A percentile compares a stretch with the other conserved stretches of the same genome.
phyloP scores from a whole-genome alignment of 768 basidiomycete species.

The Mycena filopes region DNA sequence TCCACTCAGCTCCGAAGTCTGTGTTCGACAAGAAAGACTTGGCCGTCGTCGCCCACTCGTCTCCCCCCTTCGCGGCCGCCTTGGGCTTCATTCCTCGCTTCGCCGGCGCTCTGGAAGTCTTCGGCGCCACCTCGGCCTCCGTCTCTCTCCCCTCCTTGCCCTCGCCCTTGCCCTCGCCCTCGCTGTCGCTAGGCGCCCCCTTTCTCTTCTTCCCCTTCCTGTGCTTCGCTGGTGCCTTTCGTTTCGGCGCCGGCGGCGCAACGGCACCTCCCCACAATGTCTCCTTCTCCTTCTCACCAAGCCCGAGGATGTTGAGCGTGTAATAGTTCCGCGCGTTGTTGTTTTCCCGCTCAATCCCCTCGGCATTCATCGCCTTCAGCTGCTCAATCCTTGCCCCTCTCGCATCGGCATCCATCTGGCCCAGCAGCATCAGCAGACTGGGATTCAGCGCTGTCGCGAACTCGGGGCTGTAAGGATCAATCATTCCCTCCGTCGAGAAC shows the following conservation, averaged over 20 bases:
- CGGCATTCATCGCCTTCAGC: background rate
- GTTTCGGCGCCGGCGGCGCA: background rate
- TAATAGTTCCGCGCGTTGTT: background rate
- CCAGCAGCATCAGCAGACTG: background rate
- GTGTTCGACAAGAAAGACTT: no score
- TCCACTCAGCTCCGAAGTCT: no score
- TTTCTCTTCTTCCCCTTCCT: background rate
- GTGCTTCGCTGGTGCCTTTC: background rate
- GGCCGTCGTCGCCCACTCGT: no score
- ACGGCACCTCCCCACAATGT: conserved; percentile 8
- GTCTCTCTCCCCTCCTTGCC: background rate
- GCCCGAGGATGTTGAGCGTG: conserved; percentile 1
- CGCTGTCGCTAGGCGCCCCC: background rate
- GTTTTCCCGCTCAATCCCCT: background rate
- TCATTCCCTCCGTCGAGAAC: no score
- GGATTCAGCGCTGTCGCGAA: background rate
- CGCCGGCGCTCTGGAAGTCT: background rate
- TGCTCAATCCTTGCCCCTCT: background rate
- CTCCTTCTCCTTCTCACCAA: conserved; percentile 2
- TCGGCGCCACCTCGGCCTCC: background rate
- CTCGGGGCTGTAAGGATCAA: background rate
- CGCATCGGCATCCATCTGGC: background rate
- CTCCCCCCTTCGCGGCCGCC: background rate
- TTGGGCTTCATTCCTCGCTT: background rate
- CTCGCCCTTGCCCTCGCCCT: background rate